Conservation (phyloP, 495 filamentous ascomycete genomes). For the Talaromyces thailandensis region DNA sequence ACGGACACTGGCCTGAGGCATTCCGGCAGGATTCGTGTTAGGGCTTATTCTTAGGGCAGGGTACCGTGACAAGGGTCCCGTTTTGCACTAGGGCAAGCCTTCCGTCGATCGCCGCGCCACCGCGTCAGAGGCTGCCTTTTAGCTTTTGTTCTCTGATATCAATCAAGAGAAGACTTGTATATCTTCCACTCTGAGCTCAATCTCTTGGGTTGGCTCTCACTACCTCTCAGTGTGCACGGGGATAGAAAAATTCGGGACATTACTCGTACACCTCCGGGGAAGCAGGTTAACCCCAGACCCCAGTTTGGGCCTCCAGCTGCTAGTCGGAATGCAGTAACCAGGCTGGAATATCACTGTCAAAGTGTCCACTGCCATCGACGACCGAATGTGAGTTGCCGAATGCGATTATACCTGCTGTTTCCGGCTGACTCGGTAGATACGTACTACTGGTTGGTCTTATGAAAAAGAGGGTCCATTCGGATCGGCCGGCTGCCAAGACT, state of each 20-base stretch:
- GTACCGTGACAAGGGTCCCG: neutral
- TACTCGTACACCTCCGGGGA: neutral
- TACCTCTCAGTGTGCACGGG: too few relatives aligned
- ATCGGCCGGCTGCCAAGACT: neutral
- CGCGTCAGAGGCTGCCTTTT: neutral
- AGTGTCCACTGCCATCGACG: neutral
- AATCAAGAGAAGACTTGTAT: too few relatives aligned
- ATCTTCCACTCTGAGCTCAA: neutral
- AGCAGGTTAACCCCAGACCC: neutral
- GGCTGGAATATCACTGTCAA: neutral
- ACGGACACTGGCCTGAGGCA: neutral
- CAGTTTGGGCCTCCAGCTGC: neutral
- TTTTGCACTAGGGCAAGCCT: neutral
- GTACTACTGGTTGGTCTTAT: neutral
- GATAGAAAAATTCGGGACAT: neutral
- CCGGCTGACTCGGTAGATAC: neutral
- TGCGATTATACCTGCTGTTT: neutral
- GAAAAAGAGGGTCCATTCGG: neutral
- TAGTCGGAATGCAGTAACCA: neutral
- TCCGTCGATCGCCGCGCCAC: conserved; percentile 2
- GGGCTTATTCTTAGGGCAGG: neutral
- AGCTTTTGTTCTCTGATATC: neutral
- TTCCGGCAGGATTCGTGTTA: neutral
- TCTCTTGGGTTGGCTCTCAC: neutral
- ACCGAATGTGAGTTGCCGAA: neutral